These are phyloP conservation scores for Priceomyces melissophilus DNA, from an alignment of 805 yeast species.

Conservation along the genomic window DNA sequence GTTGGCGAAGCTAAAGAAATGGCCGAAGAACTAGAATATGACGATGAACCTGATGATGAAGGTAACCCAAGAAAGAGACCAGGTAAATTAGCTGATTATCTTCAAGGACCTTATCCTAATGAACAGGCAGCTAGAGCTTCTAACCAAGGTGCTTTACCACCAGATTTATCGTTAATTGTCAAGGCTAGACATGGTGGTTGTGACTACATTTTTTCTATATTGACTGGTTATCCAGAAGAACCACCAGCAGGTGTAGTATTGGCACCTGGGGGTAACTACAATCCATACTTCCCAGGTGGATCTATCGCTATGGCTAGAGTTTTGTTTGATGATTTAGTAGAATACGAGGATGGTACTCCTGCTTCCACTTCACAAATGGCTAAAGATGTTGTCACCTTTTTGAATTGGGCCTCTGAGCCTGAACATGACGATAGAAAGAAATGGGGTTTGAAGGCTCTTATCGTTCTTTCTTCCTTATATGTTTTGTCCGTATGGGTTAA, in stretches of 20 bases:
- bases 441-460: constrained; percentile 89
- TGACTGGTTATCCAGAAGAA: constrained; percentile 98
- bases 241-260: constrained; percentile 95
- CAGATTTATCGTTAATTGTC: constrained; percentile 93
- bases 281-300: constrained; percentile 99
- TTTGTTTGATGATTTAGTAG: constrained; percentile 93
- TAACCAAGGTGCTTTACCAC: constrained; percentile 98
- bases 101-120: constrained; percentile 94
- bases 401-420: constrained; percentile 98
- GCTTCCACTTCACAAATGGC: constrained; percentile 99
- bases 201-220: constrained; percentile 90
- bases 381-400: constrained; percentile 92
- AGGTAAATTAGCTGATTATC: constrained; percentile 93
- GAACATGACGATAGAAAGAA: constrained; percentile 98
- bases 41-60: constrained; percentile 93
- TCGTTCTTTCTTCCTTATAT: constrained; percentile 75
- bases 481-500: constrained; percentile 85
- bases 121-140: constrained; percentile 99
- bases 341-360: constrained; percentile 98
- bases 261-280: constrained; percentile 94
- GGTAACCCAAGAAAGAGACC: constrained; percentile 98
- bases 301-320: constrained; percentile 99
- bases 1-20: constrained; percentile 84
- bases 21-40: constrained; percentile 96
- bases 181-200: constrained; percentile 99